Evolutionary conservation across 352 stramenopile genomes (phyloP).

Genomic region (Thraustochytrium striatum): DNA sequence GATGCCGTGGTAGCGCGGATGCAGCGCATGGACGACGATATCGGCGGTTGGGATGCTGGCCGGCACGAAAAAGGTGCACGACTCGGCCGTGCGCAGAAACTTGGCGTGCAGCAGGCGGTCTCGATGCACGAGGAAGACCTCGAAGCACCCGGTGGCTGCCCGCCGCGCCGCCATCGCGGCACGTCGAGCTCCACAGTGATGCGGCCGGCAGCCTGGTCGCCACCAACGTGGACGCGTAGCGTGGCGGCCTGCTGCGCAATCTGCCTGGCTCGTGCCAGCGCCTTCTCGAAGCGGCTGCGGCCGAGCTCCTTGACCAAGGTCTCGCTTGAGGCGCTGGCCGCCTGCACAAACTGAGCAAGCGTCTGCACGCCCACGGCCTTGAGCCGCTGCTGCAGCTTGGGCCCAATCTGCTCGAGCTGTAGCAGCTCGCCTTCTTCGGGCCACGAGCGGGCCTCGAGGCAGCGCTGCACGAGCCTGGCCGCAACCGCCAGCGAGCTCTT

Average conservation of each 20-base stretch:
- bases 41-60: too few relatives aligned
- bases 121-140: too few relatives aligned
- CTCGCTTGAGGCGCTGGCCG: not conserved
- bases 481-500: not conserved
- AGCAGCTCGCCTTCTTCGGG: slow-evolving; percentile 3
- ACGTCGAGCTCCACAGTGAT: too few relatives aligned
- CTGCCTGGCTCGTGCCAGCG: not conserved
- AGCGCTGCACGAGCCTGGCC: not conserved
- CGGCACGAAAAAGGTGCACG: too few relatives aligned
- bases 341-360: not conserved
- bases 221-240: not conserved
- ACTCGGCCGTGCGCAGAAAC: too few relatives aligned
- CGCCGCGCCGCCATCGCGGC: too few relatives aligned
- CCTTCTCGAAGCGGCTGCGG: not conserved
- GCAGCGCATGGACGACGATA: not conserved
- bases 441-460: slow-evolving; percentile 3
- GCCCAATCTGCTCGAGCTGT: not conserved
- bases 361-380: not conserved
- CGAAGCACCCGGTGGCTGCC: too few relatives aligned
- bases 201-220: too few relatives aligned
- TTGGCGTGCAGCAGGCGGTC: too few relatives aligned
- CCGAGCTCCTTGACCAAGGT: slow-evolving; percentile 15
- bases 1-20: not conserved
- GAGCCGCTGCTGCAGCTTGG: not conserved
- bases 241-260: not conserved